Conservation (phyloP, 495 filamentous ascomycete species). For the Aspergillus saccharolyticus region DNA sequence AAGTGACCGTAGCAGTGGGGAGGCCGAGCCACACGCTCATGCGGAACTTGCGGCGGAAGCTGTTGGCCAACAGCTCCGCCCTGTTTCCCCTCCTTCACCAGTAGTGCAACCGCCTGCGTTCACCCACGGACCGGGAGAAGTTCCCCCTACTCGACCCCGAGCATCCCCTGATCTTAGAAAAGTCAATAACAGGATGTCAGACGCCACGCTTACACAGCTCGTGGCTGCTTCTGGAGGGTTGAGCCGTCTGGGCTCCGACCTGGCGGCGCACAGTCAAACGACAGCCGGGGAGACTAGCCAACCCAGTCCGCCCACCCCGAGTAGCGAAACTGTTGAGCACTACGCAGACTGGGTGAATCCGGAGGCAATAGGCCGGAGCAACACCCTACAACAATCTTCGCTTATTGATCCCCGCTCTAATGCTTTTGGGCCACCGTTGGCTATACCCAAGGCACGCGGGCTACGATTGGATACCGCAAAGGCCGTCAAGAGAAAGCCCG, state of each 20-base stretch:
- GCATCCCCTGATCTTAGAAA: conserved; percentile 69
- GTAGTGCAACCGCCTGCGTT: conserved; percentile 75
- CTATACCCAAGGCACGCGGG: conserved; percentile 32
- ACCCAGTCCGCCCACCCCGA: conserved; percentile 1
- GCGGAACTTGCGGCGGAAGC: conserved; percentile 18
- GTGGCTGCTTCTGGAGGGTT: conserved; percentile 55
- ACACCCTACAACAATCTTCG: conserved; percentile 11
- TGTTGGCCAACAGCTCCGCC: conserved; percentile 45
- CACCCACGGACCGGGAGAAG: conserved; percentile 60
- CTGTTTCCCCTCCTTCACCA: conserved; percentile 60
- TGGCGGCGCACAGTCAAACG: conserved; percentile 27
- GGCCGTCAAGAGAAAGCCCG: conserved; percentile 59
- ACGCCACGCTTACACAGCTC: conserved; percentile 72
- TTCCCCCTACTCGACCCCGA: conserved; percentile 62
- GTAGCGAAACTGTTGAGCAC: conserved; percentile 1
- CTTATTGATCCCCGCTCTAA: conserved; percentile 20
- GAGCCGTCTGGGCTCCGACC: conserved; percentile 30
- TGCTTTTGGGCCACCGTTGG: conserved; percentile 16
- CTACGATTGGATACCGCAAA: conserved; percentile 38
- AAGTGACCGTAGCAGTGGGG: conserved; percentile 53
- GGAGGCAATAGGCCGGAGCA: conserved; percentile 19
- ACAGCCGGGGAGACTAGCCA: conserved; percentile 9
- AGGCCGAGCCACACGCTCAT: conserved; percentile 46
- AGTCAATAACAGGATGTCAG: conserved; percentile 75
- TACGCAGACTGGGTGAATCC: conserved; percentile 1